phyloP scores from a whole-genome alignment of 352 stramenopile genomes.

The Ochromonadaceae sp. region DNA sequence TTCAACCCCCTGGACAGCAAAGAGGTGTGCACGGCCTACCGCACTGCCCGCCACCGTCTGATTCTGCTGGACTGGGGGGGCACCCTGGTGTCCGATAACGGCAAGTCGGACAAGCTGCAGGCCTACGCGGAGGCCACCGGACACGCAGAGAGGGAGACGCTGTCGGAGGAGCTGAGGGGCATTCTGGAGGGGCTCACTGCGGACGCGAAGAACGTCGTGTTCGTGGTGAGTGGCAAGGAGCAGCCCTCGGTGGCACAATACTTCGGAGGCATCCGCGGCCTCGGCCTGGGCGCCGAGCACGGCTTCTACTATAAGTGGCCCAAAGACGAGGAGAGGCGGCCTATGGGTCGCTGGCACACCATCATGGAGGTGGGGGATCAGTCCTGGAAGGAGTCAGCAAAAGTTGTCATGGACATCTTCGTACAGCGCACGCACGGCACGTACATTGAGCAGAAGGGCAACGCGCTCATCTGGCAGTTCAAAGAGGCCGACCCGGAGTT shows the following conservation, averaged over 20 bases:
- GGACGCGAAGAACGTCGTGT: conserved; percentile 92
- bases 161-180: conserved; percentile 52
- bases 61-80: conserved; percentile 97
- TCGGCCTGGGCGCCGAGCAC: conserved; percentile 92
- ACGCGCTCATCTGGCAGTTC: conserved; percentile 96
- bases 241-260: conserved; percentile 77
- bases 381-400: conserved; percentile 89
- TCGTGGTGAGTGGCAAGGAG: conserved; percentile 92
- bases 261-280: conserved; percentile 73
- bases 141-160: conserved; percentile 22
- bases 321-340: conserved; percentile 20
- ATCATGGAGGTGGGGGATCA: conserved; percentile 31
- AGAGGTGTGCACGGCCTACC: conserved; percentile 41
- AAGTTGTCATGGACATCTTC: conserved; percentile 98
- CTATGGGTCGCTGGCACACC: neutral
- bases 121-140: conserved; percentile 44
- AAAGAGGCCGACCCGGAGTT: conserved; percentile 97
- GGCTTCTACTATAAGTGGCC: conserved; percentile 95
- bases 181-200: conserved; percentile 73
- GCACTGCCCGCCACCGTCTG: conserved; percentile 42
- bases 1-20: conserved; percentile 84
- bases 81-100: conserved; percentile 62
- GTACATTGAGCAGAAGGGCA: conserved; percentile 97
- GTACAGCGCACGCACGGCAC: conserved; percentile 92
- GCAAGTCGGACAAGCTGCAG: conserved; percentile 27